These are phyloP conservation scores for Blastobotrys muscicola DNA, from an alignment of 805 yeast genomes.

Conservation along the genomic window DNA sequence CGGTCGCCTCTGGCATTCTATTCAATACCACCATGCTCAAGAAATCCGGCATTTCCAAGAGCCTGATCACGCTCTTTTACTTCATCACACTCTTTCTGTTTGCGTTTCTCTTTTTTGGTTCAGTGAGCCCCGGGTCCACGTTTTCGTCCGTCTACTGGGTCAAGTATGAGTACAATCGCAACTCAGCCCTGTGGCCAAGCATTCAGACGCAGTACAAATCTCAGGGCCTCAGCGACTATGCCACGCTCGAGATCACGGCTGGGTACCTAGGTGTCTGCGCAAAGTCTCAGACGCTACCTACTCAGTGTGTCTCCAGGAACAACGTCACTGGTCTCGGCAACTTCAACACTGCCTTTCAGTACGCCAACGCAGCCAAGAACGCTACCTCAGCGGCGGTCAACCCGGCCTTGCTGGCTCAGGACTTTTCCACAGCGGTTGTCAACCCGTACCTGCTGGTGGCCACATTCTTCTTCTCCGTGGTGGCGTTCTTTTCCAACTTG, in stretches of 20 bases:
- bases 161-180: constrained; percentile 10
- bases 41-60: not conserved
- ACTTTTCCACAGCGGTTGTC: constrained; percentile 12
- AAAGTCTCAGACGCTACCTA: not conserved
- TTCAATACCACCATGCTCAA: too few species aligned
- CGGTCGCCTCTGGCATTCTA: too few species aligned
- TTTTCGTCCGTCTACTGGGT: constrained; percentile 14
- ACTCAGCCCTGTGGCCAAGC: constrained; percentile 4
- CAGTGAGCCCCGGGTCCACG: constrained; percentile 8
- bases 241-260: constrained; percentile 10
- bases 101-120: constrained; percentile 14
- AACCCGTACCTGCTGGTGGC: constrained; percentile 11
- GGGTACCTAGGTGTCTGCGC: constrained; percentile 16
- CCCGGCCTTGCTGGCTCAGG: constrained; percentile 12
- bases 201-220: not conserved
- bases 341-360: not conserved
- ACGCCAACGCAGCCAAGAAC: not conserved
- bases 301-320: constrained; percentile 6
- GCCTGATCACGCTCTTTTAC: not conserved
- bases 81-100: too few species aligned
- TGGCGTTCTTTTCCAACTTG: constrained; percentile 6
- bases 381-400: constrained; percentile 3
- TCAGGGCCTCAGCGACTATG: constrained; percentile 3
- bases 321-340: constrained; percentile 4
- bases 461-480: constrained; percentile 9